phyloP scores from a whole-genome alignment of 805 yeast genomes.

The Barnettozyma botsteinii region DNA sequence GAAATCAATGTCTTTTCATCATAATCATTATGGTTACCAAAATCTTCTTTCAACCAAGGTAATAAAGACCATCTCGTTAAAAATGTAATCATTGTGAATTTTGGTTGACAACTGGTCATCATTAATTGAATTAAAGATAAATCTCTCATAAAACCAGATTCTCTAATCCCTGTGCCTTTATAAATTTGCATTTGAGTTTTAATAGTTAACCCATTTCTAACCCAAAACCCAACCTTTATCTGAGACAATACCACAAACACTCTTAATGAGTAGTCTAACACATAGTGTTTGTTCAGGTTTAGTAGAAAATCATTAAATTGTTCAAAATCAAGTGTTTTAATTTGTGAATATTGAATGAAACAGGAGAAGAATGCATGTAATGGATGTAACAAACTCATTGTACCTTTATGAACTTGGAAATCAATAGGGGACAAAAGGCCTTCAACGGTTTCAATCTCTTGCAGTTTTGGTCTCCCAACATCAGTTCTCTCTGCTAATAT shows the following conservation, averaged over 20 bases:
- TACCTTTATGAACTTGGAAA: slow-evolving; percentile 39
- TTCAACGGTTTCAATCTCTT: slow-evolving; percentile 19
- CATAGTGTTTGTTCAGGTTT: slow-evolving; percentile 1
- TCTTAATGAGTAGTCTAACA: slow-evolving; percentile 63
- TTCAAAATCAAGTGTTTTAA: slow-evolving; percentile 5
- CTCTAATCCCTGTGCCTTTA: slow-evolving; percentile 71
- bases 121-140: slow-evolving; percentile 61
- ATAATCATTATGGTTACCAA: slow-evolving; percentile 37
- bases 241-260: slow-evolving; percentile 76
- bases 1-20: slow-evolving; percentile 41
- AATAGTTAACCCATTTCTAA: slow-evolving; percentile 82
- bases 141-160: slow-evolving; percentile 77
- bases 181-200: slow-evolving; percentile 76
- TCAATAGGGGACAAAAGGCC: slow-evolving; percentile 28
- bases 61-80: slow-evolving; percentile 65
- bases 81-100: slow-evolving; percentile 49
- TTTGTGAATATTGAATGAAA: slow-evolving; percentile 49
- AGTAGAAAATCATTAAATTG: slow-evolving; percentile 9
- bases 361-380: slow-evolving; percentile 68
- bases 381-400: slow-evolving; percentile 74
- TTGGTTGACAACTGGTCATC: slow-evolving; percentile 51
- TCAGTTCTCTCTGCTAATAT: slow-evolving; percentile 10
- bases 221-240: slow-evolving; percentile 88
- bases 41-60: slow-evolving; percentile 45
- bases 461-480: slow-evolving; percentile 2